Base-by-base conservation (phyloP, 148 eudicot species). In the Fallopia convolvulus region DNA sequence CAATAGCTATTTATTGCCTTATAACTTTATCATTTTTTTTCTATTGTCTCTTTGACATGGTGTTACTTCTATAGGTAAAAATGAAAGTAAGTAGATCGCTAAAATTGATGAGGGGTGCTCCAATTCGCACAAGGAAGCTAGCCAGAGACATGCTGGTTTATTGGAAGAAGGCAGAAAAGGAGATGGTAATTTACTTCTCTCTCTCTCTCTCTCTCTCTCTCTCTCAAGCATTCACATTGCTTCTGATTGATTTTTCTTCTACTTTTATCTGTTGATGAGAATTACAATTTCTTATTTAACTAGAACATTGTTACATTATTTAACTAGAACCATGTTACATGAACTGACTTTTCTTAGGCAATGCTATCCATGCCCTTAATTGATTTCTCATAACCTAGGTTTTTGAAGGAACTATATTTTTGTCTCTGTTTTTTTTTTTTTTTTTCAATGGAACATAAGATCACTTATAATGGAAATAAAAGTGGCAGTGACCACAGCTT, bases 141-240 rank as follows among this genome's bases (percentile, higher is more conserved):
- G 88, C 97, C n/a, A 87, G 99, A 86, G 99, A 92, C 83, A 91
- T 95, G 97, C 77, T 95, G 84, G 86, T 92, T 48, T 92, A 91
- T 76, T 95, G 99, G 99, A 95, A 95, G 87, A 86, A 90, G 89
- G 83, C 89, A 75, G 99, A 95, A 79, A 95, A 92, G 78, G 99
- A 95, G 89, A 95, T 92, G 99, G 99, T 95, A 92, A 65, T 66
- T 50, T 47, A 76, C 40, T 76, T 75, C 75, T 47, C 44, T 77
- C 42, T 33, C 4, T 10, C 20, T 17, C 4, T 36, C 39, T 1
- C 39, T n/a, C n/a, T n/a, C 76, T 20, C 18, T 10, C 20, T 17
- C 4, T 36, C 39, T 1, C 39, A 73, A 42, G 33, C 75, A 73
- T 46, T 73, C 32, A 44, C n/a, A 48, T 42, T 42, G 50, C 74